These are phyloP conservation scores for Lyophyllum atratum DNA, from an alignment of 768 basidiomycete genomes.

Conservation along the genomic window DNA sequence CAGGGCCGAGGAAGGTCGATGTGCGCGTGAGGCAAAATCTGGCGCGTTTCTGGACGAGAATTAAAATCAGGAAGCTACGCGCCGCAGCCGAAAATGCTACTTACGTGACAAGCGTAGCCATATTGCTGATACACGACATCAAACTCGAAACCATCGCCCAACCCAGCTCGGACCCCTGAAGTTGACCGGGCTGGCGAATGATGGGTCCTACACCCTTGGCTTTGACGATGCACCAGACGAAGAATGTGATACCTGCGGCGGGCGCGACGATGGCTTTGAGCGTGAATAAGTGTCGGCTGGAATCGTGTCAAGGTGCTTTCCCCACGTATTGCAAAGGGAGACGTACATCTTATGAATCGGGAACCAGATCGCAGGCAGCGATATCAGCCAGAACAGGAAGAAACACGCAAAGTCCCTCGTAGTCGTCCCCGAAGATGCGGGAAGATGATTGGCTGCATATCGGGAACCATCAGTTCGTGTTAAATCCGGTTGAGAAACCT, in stretches of 20 bases:
- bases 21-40: constrained; percentile 70
- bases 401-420: constrained; percentile 80
- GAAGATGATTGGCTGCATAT: constrained; percentile 62
- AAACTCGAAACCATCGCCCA: constrained; percentile 77
- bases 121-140: constrained; percentile 81
- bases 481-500: neutral
- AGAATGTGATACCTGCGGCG: constrained; percentile 68
- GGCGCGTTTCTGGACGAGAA: constrained; percentile 26
- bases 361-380: constrained; percentile 80
- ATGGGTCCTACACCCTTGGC: constrained; percentile 80
- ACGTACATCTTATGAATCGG: constrained; percentile 79
- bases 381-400: constrained; percentile 86
- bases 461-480: neutral
- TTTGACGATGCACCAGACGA: constrained; percentile 77
- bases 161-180: constrained; percentile 67
- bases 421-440: constrained; percentile 72
- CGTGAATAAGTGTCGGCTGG: constrained; percentile 76
- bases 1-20: constrained; percentile 56
- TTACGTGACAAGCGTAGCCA: constrained; percentile 72
- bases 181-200: constrained; percentile 58
- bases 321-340: constrained; percentile 10
- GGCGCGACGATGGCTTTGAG: constrained; percentile 76
- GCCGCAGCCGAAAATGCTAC: too few relatives aligned
- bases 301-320: constrained; percentile 9
- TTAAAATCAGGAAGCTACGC: constrained; percentile 53